A percentile compares a stretch with the other conserved stretches of the same genome.
phyloP scores from a whole-genome alignment of 164 flowering plant species.

The Kalanchoe fedtschenkoi region DNA sequence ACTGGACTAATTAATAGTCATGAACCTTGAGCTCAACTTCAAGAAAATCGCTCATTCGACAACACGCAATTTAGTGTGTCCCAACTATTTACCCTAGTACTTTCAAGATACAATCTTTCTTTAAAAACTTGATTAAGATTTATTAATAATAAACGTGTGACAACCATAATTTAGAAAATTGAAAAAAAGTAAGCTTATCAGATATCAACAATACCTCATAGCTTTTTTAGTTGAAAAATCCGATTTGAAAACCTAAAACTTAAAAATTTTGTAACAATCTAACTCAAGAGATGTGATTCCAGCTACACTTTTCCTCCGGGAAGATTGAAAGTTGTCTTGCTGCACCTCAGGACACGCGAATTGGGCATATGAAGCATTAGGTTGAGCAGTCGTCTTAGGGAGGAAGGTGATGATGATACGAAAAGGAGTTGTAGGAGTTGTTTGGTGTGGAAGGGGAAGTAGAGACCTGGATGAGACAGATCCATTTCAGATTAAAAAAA shows the following conservation, averaged over 20 bases:
- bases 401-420: no score
- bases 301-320: conserved; percentile 45
- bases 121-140: no score
- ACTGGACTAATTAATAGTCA: conserved; percentile 89
- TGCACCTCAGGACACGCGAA: conserved; percentile 7
- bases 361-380: conserved; percentile 14
- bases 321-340: conserved; percentile 23
- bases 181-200: background rate
- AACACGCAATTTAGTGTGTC: background rate
- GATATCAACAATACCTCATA: background rate
- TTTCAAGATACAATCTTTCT: no score
- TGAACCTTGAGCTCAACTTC: conserved; percentile 81
- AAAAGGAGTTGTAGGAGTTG: no score
- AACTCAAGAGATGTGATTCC: background rate
- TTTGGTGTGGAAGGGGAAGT: no score
- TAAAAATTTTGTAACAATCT: background rate
- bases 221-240: background rate
- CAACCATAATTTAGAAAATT: background rate
- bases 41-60: conserved; percentile 55
- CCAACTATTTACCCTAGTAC: background rate
- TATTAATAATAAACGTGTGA: no score
- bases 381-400: conserved; percentile 3
- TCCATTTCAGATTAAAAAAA: no score
- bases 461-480: no score
- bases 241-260: background rate